These are phyloP conservation scores for Vitrella brassicaformis DNA, from an alignment of 73 alveolate genomes.

Conservation along the genomic window DNA sequence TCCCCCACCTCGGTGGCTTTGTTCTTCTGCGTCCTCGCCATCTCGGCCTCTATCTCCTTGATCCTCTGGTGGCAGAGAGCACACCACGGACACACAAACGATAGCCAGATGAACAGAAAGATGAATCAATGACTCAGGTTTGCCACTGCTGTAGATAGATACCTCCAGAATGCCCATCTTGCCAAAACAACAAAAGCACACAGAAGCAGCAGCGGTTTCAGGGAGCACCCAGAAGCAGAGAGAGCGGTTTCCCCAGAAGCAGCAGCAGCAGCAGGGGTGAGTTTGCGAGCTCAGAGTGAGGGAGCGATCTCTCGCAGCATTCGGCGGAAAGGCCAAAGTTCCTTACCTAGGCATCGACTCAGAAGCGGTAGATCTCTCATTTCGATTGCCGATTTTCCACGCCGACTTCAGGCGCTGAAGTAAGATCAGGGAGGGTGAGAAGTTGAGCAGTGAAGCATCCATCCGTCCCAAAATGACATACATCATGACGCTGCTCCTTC, in stretches of 20 bases:
- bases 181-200: background rate
- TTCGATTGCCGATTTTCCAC: too few relatives aligned
- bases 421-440: too few relatives aligned
- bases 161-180: background rate
- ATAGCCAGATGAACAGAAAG: background rate
- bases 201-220: background rate
- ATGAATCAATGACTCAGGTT: background rate
- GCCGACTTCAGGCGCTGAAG: too few relatives aligned
- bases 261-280: too few relatives aligned
- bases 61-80: background rate
- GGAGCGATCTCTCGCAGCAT: background rate
- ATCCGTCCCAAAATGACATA: too few relatives aligned
- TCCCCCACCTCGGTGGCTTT: conserved; percentile 81
- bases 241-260: too few relatives aligned
- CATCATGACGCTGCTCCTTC: too few relatives aligned
- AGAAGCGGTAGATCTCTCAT: background rate
- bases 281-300: background rate
- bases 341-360: background rate
- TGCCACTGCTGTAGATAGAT: too few relatives aligned
- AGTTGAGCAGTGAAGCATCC: too few relatives aligned
- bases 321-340: too few relatives aligned
- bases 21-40: conserved; percentile 96
- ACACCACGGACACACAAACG: background rate
- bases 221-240: background rate
- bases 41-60: background rate